Evolutionary conservation across 768 basidiomycete species (phyloP).

Genomic region (Saitozyma podzolica): DNA sequence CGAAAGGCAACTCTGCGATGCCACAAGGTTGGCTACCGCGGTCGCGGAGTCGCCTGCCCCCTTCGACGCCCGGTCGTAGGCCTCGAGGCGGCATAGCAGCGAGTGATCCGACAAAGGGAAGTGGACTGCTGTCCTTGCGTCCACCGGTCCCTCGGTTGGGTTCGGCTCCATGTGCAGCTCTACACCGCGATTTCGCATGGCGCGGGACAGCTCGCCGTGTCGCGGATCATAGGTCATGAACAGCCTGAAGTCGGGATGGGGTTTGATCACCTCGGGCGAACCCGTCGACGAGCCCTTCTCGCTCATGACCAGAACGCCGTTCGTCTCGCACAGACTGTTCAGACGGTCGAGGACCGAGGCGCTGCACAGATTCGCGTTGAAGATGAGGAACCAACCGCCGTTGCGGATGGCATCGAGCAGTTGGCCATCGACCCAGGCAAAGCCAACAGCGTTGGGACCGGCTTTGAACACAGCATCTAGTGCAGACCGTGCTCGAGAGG

Average conservation of each 20-base stretch:
- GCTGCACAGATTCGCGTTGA: slow-evolving; percentile 90
- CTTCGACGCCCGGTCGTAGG: no score
- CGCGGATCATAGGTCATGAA: slow-evolving; percentile 93
- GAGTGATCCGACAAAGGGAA: no score
- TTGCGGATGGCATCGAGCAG: slow-evolving; percentile 78
- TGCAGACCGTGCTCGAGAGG: neutral
- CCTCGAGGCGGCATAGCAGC: no score
- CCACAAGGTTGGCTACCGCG: no score
- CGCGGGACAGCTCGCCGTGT: slow-evolving; percentile 89
- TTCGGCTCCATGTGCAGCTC: slow-evolving; percentile 64
- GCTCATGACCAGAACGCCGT: slow-evolving; percentile 78
- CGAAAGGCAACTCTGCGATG: no score
- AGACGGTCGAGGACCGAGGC: slow-evolving; percentile 94
- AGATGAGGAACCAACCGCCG: slow-evolving; percentile 87
- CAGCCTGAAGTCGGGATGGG: slow-evolving; percentile 85
- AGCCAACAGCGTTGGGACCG: slow-evolving; percentile 47
- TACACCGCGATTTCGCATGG: slow-evolving; percentile 96
- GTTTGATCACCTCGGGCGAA: slow-evolving; percentile 68
- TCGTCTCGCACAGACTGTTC: slow-evolving; percentile 89
- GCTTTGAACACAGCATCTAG: slow-evolving; percentile 7
- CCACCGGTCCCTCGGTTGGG: no score
- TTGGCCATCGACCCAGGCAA: slow-evolving; percentile 96
- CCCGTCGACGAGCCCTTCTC: slow-evolving; percentile 85
- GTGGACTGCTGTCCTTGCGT: no score
- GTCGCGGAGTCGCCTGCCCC: no score